Evolutionary conservation across 768 basidiomycete genomes (phyloP).

Genomic region (Hortiboletus campestris): DNA sequence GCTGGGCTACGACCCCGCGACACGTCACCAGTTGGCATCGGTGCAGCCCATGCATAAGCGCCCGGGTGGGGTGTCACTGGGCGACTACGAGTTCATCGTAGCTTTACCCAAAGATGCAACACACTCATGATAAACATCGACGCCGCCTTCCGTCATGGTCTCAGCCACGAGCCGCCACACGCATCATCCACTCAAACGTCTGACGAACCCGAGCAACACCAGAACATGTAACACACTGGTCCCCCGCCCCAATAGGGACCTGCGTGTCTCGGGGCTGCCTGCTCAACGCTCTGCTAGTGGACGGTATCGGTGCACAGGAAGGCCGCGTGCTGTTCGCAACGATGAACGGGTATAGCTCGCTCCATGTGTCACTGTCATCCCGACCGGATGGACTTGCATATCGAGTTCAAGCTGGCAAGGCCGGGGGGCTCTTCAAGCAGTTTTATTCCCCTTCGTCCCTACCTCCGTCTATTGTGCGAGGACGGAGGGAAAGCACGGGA

Average conservation of each 20-base stretch:
- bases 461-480: background rate
- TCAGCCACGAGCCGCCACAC: slow-evolving; percentile 32
- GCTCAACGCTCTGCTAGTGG: slow-evolving; percentile 71
- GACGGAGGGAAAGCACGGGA: too few species aligned
- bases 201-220: too few species aligned
- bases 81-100: slow-evolving; percentile 52
- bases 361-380: slow-evolving; percentile 77
- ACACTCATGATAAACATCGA: slow-evolving; percentile 85
- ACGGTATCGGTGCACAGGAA: slow-evolving; percentile 76
- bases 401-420: slow-evolving; percentile 73
- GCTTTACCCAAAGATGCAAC: slow-evolving; percentile 67
- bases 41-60: slow-evolving; percentile 24
- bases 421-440: slow-evolving; percentile 57
- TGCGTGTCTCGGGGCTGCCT: slow-evolving; percentile 70
- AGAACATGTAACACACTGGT: too few species aligned
- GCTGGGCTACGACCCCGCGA: slow-evolving; percentile 39
- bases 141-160: slow-evolving; percentile 61
- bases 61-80: slow-evolving; percentile 7
- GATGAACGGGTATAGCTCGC: slow-evolving; percentile 65
- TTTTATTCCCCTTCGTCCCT: slow-evolving; percentile 55
- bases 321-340: slow-evolving; percentile 81
- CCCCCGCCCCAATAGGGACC: slow-evolving; percentile 19
- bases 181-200: background rate
- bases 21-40: slow-evolving; percentile 38
- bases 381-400: slow-evolving; percentile 76